phyloP scores from a whole-genome alignment of 768 basidiomycete species.

The Leccinellum albellum region DNA sequence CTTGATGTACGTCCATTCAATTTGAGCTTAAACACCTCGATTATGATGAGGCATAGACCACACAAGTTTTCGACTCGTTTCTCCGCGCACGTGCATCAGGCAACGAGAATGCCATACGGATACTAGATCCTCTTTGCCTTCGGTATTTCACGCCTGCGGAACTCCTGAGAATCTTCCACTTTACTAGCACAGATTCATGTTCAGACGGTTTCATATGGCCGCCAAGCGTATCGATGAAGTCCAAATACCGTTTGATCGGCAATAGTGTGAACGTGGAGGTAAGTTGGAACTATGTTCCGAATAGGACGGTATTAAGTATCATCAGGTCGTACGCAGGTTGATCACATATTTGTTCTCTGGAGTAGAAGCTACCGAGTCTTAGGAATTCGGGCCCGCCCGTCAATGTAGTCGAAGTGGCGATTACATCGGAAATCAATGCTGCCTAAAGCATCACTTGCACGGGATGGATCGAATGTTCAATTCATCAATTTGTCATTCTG shows the following conservation, averaged over 20 bases:
- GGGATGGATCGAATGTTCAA: background rate
- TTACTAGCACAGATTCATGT: conserved; percentile 30
- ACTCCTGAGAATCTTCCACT: conserved; percentile 64
- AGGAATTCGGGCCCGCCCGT: background rate
- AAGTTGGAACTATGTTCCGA: background rate
- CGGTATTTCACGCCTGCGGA: conserved; percentile 77
- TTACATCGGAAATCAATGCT: background rate
- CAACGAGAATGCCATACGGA: conserved; percentile 44
- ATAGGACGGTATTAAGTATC: background rate
- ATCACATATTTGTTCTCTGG: conserved; percentile 52
- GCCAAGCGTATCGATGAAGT: conserved; percentile 52
- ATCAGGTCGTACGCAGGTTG: conserved; percentile 47
- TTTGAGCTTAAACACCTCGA: background rate
- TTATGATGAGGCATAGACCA: conserved; percentile 46
- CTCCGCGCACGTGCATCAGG: conserved; percentile 40
- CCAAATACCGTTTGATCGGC: conserved; percentile 73
- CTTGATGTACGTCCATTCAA: conserved; percentile 48
- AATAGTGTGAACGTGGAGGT: conserved; percentile 82
- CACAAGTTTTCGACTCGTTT: conserved; percentile 54
- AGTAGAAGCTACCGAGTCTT: background rate
- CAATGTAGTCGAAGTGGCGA: background rate
- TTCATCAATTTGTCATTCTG: background rate
- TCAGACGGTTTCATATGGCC: conserved; percentile 58
- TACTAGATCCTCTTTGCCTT: conserved; percentile 55
- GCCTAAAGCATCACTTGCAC: background rate